Evolutionary conservation across 345 rosid species (phyloP).

Genomic region (Punica granatum): DNA sequence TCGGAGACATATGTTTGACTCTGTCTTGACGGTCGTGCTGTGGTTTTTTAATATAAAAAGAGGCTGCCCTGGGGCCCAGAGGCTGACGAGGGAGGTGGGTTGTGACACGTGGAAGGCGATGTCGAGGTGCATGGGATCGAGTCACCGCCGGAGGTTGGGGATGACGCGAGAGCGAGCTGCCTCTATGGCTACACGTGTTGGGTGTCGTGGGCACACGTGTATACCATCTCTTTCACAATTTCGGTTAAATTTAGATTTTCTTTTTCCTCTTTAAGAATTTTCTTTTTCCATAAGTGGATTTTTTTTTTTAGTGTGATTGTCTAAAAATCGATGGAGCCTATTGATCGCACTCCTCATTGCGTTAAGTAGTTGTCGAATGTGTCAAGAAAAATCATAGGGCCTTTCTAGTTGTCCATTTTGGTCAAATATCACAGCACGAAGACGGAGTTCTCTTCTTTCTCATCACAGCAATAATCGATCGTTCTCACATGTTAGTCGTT

Average conservation of each 20-base stretch:
- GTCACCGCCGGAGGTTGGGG: not conserved
- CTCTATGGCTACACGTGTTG: not conserved
- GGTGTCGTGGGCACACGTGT: not conserved
- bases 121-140: slow-evolving; percentile 1
- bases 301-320: too few relatives aligned
- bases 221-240: not conserved
- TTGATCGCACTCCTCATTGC: too few relatives aligned
- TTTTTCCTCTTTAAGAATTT: too few relatives aligned
- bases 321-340: too few relatives aligned
- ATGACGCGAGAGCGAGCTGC: not conserved
- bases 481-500: too few relatives aligned
- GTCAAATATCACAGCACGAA: too few relatives aligned
- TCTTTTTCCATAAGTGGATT: too few relatives aligned
- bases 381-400: too few relatives aligned
- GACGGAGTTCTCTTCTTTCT: too few relatives aligned
- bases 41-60: not conserved
- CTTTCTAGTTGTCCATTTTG: too few relatives aligned
- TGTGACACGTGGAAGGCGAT: slow-evolving; percentile 15
- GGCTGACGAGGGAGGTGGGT: not conserved
- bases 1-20: slow-evolving; percentile 4
- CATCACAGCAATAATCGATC: too few relatives aligned
- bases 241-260: not conserved
- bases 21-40: not conserved
- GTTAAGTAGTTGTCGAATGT: too few relatives aligned
- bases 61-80: not conserved